Conservation (phyloP, 768 basidiomycete genomes). For the Agaricus sinodeliciosus region DNA sequence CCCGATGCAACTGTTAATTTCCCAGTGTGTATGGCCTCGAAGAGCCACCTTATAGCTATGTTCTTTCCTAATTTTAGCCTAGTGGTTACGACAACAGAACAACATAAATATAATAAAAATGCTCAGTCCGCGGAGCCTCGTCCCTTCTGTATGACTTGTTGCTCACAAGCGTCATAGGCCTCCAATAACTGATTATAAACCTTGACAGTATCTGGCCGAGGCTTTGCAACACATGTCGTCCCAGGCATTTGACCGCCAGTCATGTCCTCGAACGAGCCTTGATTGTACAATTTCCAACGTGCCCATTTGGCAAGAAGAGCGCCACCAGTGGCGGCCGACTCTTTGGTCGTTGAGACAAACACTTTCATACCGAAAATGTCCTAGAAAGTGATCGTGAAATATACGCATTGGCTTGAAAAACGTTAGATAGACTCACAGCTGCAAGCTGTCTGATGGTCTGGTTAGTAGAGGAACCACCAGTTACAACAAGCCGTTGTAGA, state of each 20-base stretch:
- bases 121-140: background rate
- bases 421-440: slow-evolving; percentile 32
- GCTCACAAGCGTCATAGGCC: slow-evolving; percentile 52
- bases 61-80: too few species aligned
- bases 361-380: slow-evolving; percentile 76
- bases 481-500: slow-evolving; percentile 64
- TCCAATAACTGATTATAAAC: slow-evolving; percentile 51
- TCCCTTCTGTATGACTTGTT: slow-evolving; percentile 30
- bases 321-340: slow-evolving; percentile 69
- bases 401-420: background rate
- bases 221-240: slow-evolving; percentile 57
- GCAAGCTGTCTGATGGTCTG: slow-evolving; percentile 64
- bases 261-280: slow-evolving; percentile 63
- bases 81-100: too few species aligned
- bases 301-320: slow-evolving; percentile 66
- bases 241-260: slow-evolving; percentile 41
- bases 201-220: slow-evolving; percentile 33
- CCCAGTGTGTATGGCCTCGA: too few species aligned
- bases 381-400: slow-evolving; percentile 16
- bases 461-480: slow-evolving; percentile 76
- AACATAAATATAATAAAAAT: too few species aligned
- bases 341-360: slow-evolving; percentile 59
- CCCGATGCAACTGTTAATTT: background rate
- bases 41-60: too few species aligned
- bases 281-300: slow-evolving; percentile 51